Base-by-base conservation (phyloP, 1,139 yeast genomes). In the Nadsonia commutata region DNA sequence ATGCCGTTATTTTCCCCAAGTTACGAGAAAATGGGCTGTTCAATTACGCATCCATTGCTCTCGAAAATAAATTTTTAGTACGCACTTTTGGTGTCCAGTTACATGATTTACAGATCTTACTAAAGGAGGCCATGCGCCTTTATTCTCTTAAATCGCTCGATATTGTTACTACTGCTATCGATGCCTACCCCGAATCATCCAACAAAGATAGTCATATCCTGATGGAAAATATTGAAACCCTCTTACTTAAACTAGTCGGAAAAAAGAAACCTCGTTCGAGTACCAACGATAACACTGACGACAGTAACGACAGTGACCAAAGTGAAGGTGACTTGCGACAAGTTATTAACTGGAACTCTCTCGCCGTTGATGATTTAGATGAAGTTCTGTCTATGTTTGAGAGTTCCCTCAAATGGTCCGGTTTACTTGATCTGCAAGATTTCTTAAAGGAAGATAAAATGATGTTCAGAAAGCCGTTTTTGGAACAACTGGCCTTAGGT, bases 401-500 rank as follows among this genome's bases (percentile, higher is more conserved):
- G 41, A 40, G 44, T 27, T 45, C 51, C n/a, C 46, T 52, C 16
- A 51, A 52, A 31, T 52, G 58, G 55, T 55, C 57, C 2, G 62
- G 62, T 6, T 46, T 57, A 46, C 54, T 58, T 17, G 63, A 58
- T 40, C 47, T 58, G 39, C 48, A 51, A 37, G 63, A 59, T 43
- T 49, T 59, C 38, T 45, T 55, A 41, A 45, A 47, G 17, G 54
- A 51, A 38, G 56, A 53, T 39, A 49, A 49, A 37, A 49, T 51
- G 44, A 46, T 48, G 18, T 51, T 59, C 39, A 48, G 51, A 40
- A 55, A 56, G 45, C 45, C 50, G 41, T 56, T 52, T 37, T 48
- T 55, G 36, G 60, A 57, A 38, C 59, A 57, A 39, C 48, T 56
- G 36, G 57, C 57, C 18, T 52, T 53, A 40, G 47, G 55, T 13